Conservation (phyloP, 768 basidiomycete genomes). For the Termitomyces sp. region DNA sequence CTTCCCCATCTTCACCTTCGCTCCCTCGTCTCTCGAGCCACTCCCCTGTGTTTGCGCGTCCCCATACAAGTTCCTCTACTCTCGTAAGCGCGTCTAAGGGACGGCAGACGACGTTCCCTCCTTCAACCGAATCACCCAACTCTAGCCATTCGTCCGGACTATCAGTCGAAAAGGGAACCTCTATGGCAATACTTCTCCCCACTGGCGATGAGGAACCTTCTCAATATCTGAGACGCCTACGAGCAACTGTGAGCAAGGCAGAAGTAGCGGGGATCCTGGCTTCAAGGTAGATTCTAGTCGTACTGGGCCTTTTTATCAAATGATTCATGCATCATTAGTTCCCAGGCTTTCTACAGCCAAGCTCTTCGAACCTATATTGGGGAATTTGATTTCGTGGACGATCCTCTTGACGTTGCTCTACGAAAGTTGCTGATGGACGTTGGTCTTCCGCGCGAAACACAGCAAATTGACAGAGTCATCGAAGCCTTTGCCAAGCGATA, state of each 20-base stretch:
- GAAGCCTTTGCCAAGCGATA: constrained; percentile 92
- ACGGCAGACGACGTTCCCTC: constrained; percentile 4
- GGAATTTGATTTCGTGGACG: constrained; percentile 73
- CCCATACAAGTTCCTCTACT: constrained; percentile 11
- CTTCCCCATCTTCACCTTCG: constrained; percentile 36
- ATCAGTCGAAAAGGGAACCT: constrained; percentile 42
- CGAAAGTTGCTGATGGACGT: constrained; percentile 90
- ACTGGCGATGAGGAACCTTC: constrained; percentile 61
- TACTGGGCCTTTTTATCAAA: constrained; percentile 8
- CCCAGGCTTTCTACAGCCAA: constrained; percentile 64
- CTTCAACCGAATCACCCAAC: constrained; percentile 20
- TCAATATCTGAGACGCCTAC: constrained; percentile 69
- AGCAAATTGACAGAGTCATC: constrained; percentile 97
- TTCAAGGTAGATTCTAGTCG: constrained; percentile 53
- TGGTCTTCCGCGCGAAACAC: constrained; percentile 90
- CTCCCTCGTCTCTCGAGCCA: constrained; percentile 19
- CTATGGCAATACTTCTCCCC: constrained; percentile 48
- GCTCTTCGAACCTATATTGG: constrained; percentile 73
- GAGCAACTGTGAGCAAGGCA: constrained; percentile 63
- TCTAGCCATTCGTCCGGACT: constrained; percentile 41
- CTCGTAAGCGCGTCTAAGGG: constrained; percentile 1
- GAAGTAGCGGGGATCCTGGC: constrained; percentile 83
- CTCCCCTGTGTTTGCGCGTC: constrained; percentile 20
- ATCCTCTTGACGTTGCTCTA: constrained; percentile 90
- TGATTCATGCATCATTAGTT: constrained; percentile 38